Conservation (phyloP, 2,329 filamentous ascomycete species). For the Pezicula radicicola region DNA sequence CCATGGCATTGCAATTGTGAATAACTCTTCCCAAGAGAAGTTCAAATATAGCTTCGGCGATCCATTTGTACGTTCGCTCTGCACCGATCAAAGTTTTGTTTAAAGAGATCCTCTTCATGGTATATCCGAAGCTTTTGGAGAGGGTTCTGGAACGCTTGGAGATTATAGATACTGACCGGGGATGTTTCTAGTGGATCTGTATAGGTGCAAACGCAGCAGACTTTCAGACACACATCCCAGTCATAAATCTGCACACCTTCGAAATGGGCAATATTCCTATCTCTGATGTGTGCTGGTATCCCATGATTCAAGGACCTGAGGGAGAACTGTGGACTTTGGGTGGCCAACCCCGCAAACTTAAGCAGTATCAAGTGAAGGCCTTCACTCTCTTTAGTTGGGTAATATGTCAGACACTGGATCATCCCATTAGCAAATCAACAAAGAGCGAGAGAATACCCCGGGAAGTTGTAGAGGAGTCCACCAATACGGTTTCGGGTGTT, state of each 20-base stretch:
- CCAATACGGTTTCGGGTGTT: too few relatives aligned
- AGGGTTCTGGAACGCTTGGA: too few relatives aligned
- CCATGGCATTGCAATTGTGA: constrained; percentile 17
- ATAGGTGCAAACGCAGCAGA: constrained; percentile 3
- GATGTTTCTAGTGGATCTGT: constrained; percentile 12
- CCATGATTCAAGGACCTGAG: constrained; percentile 10
- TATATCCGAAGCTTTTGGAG: too few relatives aligned
- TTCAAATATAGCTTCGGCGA: constrained; percentile 14
- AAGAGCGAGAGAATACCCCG: too few relatives aligned
- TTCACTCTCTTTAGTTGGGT: constrained; percentile 14
- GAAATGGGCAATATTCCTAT: constrained; percentile 12
- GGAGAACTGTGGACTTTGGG: constrained; percentile 20
- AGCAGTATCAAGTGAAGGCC: constrained; percentile 9
- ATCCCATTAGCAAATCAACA: too few relatives aligned
- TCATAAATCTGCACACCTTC: constrained; percentile 21
- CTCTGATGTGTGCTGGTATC: constrained; percentile 20
- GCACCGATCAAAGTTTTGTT: background rate
- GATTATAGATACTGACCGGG: background rate
- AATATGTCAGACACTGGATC: constrained; percentile 16
- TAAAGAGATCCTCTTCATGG: too few relatives aligned
- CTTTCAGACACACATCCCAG: constrained; percentile 8
- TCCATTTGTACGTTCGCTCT: constrained; percentile 5
- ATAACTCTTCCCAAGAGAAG: constrained; percentile 5
- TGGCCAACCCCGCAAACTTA: constrained; percentile 9
- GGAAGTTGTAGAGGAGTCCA: too few relatives aligned